These are phyloP conservation scores for Arxiozyma bovina DNA, from an alignment of 1,139 yeast genomes.

Conservation along the genomic window DNA sequence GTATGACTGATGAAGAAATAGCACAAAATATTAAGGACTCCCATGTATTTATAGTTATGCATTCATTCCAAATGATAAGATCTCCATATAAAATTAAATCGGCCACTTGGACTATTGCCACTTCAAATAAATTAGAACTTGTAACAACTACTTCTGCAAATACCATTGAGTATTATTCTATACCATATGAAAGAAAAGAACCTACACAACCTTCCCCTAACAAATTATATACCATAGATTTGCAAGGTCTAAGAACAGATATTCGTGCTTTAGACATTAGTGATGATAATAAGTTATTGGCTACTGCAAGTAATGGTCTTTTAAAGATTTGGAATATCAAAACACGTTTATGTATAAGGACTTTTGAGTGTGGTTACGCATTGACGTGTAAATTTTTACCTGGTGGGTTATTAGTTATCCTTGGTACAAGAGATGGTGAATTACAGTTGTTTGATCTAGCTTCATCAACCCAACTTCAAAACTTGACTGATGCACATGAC, in stretches of 20 bases:
- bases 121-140: slow-evolving; percentile 45
- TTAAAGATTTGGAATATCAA: slow-evolving; percentile 81
- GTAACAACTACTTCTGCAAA: slow-evolving; percentile 63
- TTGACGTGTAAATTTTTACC: slow-evolving; percentile 77
- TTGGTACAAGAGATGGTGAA: slow-evolving; percentile 87
- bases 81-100: slow-evolving; percentile 49
- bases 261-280: slow-evolving; percentile 77
- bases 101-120: slow-evolving; percentile 43
- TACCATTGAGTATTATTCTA: slow-evolving; percentile 58
- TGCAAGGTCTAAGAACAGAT: slow-evolving; percentile 84
- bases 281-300: slow-evolving; percentile 68
- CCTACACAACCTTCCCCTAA: slow-evolving; percentile 38
- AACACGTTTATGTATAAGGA: slow-evolving; percentile 68
- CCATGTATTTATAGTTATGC: slow-evolving; percentile 49
- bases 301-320: slow-evolving; percentile 85
- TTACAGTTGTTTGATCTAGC: slow-evolving; percentile 82
- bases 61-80: slow-evolving; percentile 56
- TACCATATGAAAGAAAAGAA: slow-evolving; percentile 43
- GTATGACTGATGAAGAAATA: slow-evolving; percentile 56
- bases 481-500: slow-evolving; percentile 68
- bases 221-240: slow-evolving; percentile 52
- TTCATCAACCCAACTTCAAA: slow-evolving; percentile 60
- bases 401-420: slow-evolving; percentile 77
- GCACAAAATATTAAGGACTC: slow-evolving; percentile 44
- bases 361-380: slow-evolving; percentile 85